phyloP scores from a whole-genome alignment of 331 rosid species.

The Acacia pycnantha region DNA sequence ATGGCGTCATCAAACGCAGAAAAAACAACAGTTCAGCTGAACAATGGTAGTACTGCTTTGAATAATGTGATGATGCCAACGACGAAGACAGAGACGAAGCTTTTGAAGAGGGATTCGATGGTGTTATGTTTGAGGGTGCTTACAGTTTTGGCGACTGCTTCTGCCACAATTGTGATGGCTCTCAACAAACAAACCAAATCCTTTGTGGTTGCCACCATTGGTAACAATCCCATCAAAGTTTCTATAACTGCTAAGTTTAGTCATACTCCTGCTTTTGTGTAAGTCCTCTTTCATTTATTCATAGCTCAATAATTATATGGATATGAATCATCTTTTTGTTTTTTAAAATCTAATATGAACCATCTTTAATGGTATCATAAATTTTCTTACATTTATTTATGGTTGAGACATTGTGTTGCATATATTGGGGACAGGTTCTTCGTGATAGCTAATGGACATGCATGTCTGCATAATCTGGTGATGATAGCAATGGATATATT shows the following conservation, averaged over 20 bases:
- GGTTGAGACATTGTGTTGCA: not conserved
- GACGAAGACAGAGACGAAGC: not conserved
- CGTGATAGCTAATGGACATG: constrained; percentile 70
- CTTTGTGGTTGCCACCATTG: constrained; percentile 68
- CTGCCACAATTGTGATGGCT: constrained; percentile 85
- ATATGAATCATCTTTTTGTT: not conserved
- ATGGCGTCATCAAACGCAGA: constrained; percentile 54
- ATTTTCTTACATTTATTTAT: not conserved
- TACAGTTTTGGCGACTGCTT: constrained; percentile 64
- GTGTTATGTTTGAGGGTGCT: constrained; percentile 54
- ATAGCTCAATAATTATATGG: not conserved
- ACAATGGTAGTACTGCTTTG: not conserved
- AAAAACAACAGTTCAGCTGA: constrained; percentile 31
- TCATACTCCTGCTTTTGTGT: constrained; percentile 91
- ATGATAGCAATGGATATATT: constrained; percentile 55
- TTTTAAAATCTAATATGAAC: too few species aligned
- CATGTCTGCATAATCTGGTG: constrained; percentile 73
- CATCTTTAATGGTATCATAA: not conserved
- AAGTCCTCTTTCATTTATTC: constrained; percentile 12
- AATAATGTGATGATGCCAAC: not conserved
- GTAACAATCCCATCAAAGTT: constrained; percentile 50
- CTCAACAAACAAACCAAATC: constrained; percentile 64
- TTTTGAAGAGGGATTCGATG: constrained; percentile 37
- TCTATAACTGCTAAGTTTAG: constrained; percentile 63
- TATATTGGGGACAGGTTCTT: constrained; percentile 58